Base-by-base conservation (phyloP, 1,139 yeast species). In the Taiozyma sp. region DNA sequence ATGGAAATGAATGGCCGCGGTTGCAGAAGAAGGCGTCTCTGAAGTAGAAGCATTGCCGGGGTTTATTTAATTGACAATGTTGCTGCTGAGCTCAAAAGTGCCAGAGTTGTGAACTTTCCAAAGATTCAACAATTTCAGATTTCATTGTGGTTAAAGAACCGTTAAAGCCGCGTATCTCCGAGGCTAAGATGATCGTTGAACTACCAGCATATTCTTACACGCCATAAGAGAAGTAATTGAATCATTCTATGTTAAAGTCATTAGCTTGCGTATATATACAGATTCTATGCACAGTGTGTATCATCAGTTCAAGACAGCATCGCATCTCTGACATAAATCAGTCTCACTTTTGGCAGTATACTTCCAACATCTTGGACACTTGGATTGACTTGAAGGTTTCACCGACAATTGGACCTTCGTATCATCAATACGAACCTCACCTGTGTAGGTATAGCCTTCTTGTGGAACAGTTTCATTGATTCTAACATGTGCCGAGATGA, bases 331-430 rank as follows among this genome's bases (percentile, higher is more conserved):
- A 65, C 99, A 93, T 34, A 91, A 71, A 2, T 64, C 63, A 16
- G 80, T 81, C 44, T 76, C 81, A 1, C 57, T 61, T 0, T 65
- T 66, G 0, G 95, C 74, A 16, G 79, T 79, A 62, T 70, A 83
- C 62, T 88, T 88, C 99, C 99, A 93, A 67, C 99, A 93, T 63
- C 99, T 77, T 2, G 96, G 96, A 65, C 99, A 93, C 62, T 89
- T 89, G 48, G 70, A 68, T 6, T 69, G 63, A 0, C 68, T 56
- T 0, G 89, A 77, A 5, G 74, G 75, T 10, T 69, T 65, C 7
- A 81, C 75, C 13, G 70, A 60, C 6, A 80, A 67, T 1, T 58
- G 55, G 3, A 79, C 58, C 1, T 51, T 52, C 3, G 60, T 62
- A 3, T 68, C 73, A 24, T 66, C 70, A 6, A 72, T 53, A 0